Base-by-base conservation (phyloP, 2,329 filamentous ascomycete genomes). In the Penicillium sp. region DNA sequence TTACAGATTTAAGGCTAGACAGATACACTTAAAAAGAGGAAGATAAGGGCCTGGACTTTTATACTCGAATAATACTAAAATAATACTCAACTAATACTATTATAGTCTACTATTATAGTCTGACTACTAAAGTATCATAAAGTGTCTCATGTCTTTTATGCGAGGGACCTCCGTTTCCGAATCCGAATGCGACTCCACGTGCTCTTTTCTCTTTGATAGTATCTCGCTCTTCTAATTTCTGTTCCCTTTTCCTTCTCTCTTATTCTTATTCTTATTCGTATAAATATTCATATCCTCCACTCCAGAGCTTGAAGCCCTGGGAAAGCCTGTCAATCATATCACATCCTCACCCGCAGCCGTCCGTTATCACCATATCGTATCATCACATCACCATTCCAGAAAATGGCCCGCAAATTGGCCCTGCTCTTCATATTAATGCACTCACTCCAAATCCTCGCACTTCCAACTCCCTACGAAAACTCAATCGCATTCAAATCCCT, bases 361-460 rank as follows among this genome's bases (percentile, higher is more conserved):
- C 29, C 45, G 49, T 35, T 33, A 52, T 53, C 33, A 23, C 23
- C 19, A 17, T 31, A 41, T 21, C 37, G 15, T 40, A 52, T 47
- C 40, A 29, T 17, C 19, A 23, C 21, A 42, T 33, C 27, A 29
- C n/a, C 8, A 43, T 33, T 43, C 19, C 19, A 6, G 6, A 48
- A 49, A 13, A 50, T 48, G 50, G 37, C 43, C 38, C 37, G 25
- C 27, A 54, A 41, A 27, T n/a, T 57, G 15, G 41, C 50, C 21
- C 33, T 54, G 12, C 31, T 57, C n/a, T 13, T 53, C 12, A 23
- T 41, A 17, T 13, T 37, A n/a, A 21, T 37, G 4, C 37, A 57
- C 4, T 31, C 29, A n/a, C 7, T 25, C 25, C 35, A 21, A 27
- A 27, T 25, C 41, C 31, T 47, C 33, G 42, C 55, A 5, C 45